Conservation (phyloP, 768 basidiomycete genomes). For the Sporobolomyces phaffii region DNA sequence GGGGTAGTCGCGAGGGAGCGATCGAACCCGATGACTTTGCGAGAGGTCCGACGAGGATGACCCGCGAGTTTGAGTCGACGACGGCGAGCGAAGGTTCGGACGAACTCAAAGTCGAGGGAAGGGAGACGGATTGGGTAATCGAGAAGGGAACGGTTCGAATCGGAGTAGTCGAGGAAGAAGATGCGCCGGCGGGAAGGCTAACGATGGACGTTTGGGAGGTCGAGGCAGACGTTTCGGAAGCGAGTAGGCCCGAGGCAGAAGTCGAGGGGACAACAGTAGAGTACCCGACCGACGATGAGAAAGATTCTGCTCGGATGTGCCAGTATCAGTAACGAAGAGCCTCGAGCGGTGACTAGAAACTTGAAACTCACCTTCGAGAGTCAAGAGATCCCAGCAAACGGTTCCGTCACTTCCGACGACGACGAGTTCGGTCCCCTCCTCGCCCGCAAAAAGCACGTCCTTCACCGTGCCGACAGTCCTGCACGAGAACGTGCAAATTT, state of each 20-base stretch:
- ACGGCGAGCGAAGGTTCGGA: slow-evolving; percentile 59
- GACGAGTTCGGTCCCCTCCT: slow-evolving; percentile 28
- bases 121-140: slow-evolving; percentile 54
- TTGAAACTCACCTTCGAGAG: slow-evolving; percentile 43
- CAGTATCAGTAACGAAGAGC: too few species aligned
- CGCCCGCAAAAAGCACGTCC: slow-evolving; percentile 46
- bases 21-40: slow-evolving; percentile 12
- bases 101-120: slow-evolving; percentile 46
- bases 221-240: slow-evolving; percentile 43
- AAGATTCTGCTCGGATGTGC: slow-evolving; percentile 16
- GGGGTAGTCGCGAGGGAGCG: slow-evolving; percentile 19
- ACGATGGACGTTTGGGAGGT: slow-evolving; percentile 4
- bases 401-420: slow-evolving; percentile 42
- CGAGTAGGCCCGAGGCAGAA: slow-evolving; percentile 10
- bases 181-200: slow-evolving; percentile 11
- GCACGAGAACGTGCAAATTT: slow-evolving; percentile 51
- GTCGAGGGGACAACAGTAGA: slow-evolving; percentile 28
- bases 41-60: slow-evolving; percentile 64
- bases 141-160: slow-evolving; percentile 58
- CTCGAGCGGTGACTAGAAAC: neutral
- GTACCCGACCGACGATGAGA: slow-evolving; percentile 23
- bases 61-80: slow-evolving; percentile 62
- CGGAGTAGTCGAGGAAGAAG: slow-evolving; percentile 26
- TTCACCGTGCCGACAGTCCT: slow-evolving; percentile 56
- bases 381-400: slow-evolving; percentile 47